These are phyloP conservation scores for Ilyonectria robusta DNA, from an alignment of 2,329 filamentous ascomycete genomes.

Conservation along the genomic window DNA sequence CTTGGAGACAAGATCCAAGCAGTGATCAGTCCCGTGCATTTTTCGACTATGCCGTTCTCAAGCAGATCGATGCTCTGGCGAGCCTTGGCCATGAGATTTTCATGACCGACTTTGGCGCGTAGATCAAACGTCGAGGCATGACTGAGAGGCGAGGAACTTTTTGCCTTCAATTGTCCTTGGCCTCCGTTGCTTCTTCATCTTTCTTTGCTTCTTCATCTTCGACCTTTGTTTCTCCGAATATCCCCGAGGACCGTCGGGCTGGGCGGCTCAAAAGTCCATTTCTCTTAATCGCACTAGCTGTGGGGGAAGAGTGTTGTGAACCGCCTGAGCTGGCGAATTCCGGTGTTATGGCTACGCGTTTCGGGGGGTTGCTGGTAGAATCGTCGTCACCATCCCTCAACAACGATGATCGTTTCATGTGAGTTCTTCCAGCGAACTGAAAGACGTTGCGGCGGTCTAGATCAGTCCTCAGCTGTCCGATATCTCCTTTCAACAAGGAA, in stretches of 20 bases:
- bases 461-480: constrained; percentile 50
- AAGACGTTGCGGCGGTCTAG: constrained; percentile 40
- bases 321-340: constrained; percentile 35
- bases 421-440: constrained; percentile 30
- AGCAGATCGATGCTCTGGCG: constrained; percentile 63
- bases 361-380: constrained; percentile 37
- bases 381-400: constrained; percentile 31
- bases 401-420: constrained; percentile 38
- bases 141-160: not conserved
- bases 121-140: not conserved
- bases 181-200: not conserved
- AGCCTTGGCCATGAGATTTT: constrained; percentile 61
- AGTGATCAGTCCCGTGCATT: constrained; percentile 59
- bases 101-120: constrained; percentile 55
- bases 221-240: constrained; percentile 11
- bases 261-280: constrained; percentile 23
- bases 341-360: constrained; percentile 45
- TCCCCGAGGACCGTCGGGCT: constrained; percentile 23
- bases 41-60: constrained; percentile 64
- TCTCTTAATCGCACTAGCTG: constrained; percentile 21
- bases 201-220: constrained; percentile 4
- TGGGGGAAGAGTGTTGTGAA: constrained; percentile 38
- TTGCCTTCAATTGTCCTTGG: not conserved
- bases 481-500: constrained; percentile 50
- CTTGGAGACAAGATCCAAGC: constrained; percentile 60